A percentile compares a stretch with the other conserved stretches of the same genome.
phyloP scores from a whole-genome alignment of 2,329 filamentous ascomycete genomes.

The Curvularia eragrostidis region DNA sequence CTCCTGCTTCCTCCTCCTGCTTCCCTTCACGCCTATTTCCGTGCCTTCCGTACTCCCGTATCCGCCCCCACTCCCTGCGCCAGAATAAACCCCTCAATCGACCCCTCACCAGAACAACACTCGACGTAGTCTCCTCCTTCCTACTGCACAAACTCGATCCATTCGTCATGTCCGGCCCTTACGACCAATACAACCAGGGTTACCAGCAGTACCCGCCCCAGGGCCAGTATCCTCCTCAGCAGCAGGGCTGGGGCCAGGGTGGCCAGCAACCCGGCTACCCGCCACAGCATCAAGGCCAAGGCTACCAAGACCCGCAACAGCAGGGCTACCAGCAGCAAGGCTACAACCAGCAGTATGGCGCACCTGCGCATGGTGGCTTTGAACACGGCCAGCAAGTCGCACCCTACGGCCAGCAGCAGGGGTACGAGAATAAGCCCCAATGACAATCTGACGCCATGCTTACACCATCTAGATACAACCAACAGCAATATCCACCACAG shows the following conservation, averaged over 20 bases:
- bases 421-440: constrained; percentile 29
- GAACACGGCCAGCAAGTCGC: constrained; percentile 53
- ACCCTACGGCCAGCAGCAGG: constrained; percentile 47
- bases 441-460: background rate
- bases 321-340: constrained; percentile 39
- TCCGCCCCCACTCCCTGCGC: background rate
- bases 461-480: constrained; percentile 32
- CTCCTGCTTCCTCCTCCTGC: constrained; percentile 11
- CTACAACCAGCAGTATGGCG: constrained; percentile 51
- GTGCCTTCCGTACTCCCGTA: background rate
- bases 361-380: constrained; percentile 58
- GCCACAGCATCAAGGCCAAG: constrained; percentile 39
- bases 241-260: constrained; percentile 43
- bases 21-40: background rate
- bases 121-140: background rate
- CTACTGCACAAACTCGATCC: constrained; percentile 8
- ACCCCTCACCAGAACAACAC: constrained; percentile 19
- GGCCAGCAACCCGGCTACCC: constrained; percentile 39
- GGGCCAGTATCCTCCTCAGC: constrained; percentile 37
- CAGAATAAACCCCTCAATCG: constrained; percentile 20
- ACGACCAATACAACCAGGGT: constrained; percentile 54
- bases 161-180: constrained; percentile 59
- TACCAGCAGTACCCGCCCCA: constrained; percentile 49
- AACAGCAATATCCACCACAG: constrained; percentile 21
- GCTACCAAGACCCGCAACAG: constrained; percentile 46